phyloP scores from a whole-genome alignment of 352 stramenopile species.

The Pythium oligandrum region DNA sequence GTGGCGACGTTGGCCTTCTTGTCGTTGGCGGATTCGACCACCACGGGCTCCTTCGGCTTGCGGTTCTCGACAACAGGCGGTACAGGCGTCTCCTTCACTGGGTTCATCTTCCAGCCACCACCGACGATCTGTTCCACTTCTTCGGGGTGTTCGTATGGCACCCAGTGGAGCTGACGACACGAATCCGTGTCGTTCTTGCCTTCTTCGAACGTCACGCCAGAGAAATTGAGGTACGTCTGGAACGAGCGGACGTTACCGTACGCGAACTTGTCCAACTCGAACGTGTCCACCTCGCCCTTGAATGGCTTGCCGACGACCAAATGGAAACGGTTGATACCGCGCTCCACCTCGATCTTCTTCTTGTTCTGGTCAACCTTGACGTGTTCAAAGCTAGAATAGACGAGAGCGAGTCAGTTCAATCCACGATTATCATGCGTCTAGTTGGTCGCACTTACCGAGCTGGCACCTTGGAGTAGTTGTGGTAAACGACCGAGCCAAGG shows the following conservation, averaged over 20 bases:
- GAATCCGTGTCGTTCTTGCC: slow-evolving; percentile 25
- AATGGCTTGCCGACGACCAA: slow-evolving; percentile 27
- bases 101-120: slow-evolving; percentile 25
- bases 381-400: slow-evolving; percentile 23
- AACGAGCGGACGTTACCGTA: slow-evolving; percentile 29
- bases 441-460: slow-evolving; percentile 25
- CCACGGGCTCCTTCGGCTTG: no score
- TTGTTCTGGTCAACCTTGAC: slow-evolving; percentile 27
- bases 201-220: slow-evolving; percentile 24
- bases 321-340: slow-evolving; percentile 31
- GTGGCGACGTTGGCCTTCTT: no score
- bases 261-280: slow-evolving; percentile 32
- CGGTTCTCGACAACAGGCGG: no score
- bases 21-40: no score
- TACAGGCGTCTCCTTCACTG: slow-evolving; percentile 5
- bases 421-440: no score
- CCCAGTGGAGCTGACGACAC: slow-evolving; percentile 39
- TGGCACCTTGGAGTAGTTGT: slow-evolving; percentile 40
- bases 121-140: slow-evolving; percentile 28
- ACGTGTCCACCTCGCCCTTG: slow-evolving; percentile 27
- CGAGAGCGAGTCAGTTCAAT: not conserved
- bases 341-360: slow-evolving; percentile 24
- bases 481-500: slow-evolving; percentile 34
- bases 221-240: slow-evolving; percentile 31
- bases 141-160: slow-evolving; percentile 26